Conservation (phyloP, 176 grass and related monocot genomes). For the Triticum dicoccoides region DNA sequence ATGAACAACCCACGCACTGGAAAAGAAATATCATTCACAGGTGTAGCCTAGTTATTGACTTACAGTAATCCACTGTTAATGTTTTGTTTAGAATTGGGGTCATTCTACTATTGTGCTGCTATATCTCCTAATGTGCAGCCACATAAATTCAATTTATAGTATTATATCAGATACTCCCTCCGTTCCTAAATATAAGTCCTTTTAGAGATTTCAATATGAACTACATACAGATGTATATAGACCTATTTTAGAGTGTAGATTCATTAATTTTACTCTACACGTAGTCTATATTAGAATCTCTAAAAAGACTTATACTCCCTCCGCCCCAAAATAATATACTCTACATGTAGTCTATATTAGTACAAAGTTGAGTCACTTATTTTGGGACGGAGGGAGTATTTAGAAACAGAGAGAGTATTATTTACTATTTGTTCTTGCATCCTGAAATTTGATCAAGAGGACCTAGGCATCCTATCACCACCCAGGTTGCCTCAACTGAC, state of each 20-base stretch:
- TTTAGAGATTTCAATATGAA: too few species aligned
- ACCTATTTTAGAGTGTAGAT: too few species aligned
- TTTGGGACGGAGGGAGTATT: too few species aligned
- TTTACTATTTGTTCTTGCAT: constrained; percentile 2
- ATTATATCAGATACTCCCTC: not conserved
- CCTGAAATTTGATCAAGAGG: not conserved
- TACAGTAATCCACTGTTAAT: not conserved
- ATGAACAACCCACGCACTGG: not conserved
- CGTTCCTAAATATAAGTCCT: too few species aligned
- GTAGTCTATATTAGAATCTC: too few species aligned
- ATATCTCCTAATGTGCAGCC: not conserved
- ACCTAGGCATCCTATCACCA: not conserved
- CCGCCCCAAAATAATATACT: too few species aligned
- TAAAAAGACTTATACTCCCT: too few species aligned
- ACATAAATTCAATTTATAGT: not conserved
- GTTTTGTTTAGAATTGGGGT: not conserved
- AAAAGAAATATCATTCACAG: not conserved
- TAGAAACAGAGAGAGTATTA: not conserved
- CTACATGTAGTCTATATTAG: too few species aligned
- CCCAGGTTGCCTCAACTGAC: not conserved
- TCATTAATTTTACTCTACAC: too few species aligned
- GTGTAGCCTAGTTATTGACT: not conserved
- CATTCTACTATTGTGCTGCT: not conserved
- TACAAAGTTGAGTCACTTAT: too few species aligned
- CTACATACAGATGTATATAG: too few species aligned